Evolutionary conservation across 2,329 filamentous ascomycete genomes (phyloP).

Genomic region (Canariomyces notabilis): DNA sequence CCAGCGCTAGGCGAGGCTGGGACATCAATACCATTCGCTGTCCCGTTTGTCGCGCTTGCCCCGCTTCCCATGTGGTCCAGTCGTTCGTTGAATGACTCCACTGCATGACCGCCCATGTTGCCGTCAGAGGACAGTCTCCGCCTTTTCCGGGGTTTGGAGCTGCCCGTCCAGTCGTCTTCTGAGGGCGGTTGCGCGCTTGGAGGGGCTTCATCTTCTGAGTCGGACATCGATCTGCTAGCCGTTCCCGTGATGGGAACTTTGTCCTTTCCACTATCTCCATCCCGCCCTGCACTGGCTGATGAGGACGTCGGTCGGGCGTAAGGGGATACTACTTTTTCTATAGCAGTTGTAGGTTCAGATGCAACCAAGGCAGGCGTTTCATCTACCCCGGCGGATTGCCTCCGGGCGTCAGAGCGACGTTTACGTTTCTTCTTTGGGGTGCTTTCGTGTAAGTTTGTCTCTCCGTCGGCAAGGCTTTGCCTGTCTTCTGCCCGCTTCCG

Average conservation of each 20-base stretch:
- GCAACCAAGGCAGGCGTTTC: background rate
- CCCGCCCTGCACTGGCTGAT: too few relatives aligned
- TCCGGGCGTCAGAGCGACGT: background rate
- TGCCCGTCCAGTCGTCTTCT: background rate
- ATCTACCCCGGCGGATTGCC: background rate
- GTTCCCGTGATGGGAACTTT: background rate
- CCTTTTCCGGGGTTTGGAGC: constrained; percentile 3
- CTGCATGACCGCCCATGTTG: background rate
- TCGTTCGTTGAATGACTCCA: background rate
- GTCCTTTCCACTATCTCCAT: constrained; percentile 2
- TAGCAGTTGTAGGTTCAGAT: background rate
- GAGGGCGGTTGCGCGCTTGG: constrained; percentile 5
- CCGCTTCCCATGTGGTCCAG: background rate
- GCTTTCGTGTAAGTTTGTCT: background rate
- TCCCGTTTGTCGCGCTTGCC: background rate
- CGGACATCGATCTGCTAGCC: background rate
- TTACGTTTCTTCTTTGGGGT: background rate
- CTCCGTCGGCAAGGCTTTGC: background rate
- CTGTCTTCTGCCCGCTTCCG: background rate
- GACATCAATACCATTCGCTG: background rate
- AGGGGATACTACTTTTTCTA: background rate
- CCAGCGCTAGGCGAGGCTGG: background rate
- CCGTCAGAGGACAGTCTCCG: background rate
- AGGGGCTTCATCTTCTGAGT: constrained; percentile 1
- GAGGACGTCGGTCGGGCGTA: background rate